Conservation (phyloP, 139 green algal genomes). For the Closterium sp. region DNA sequence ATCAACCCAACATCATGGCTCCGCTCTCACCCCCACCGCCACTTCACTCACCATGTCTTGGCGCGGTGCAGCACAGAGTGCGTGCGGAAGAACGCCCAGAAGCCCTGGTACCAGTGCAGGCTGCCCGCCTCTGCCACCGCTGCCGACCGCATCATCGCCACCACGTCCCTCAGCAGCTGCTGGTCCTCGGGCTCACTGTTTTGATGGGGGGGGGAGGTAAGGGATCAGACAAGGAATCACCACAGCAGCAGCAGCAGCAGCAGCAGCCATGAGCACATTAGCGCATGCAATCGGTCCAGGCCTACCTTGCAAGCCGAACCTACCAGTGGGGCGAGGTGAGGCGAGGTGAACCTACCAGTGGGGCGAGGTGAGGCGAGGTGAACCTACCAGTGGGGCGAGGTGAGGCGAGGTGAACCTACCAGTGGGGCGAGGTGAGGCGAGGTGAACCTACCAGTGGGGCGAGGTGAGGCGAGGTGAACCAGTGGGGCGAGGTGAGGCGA, state of each 20-base stretch:
- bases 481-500: no score
- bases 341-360: background rate
- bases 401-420: background rate
- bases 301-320: no score
- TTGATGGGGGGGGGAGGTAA: no score
- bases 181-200: background rate
- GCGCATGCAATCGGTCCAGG: no score
- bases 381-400: background rate
- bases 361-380: background rate
- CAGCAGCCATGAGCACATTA: no score
- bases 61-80: background rate
- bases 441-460: background rate
- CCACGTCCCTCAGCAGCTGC: constrained; percentile 5
- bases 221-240: no score
- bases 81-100: constrained; percentile 3
- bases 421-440: background rate
- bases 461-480: background rate
- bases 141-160: background rate
- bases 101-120: background rate
- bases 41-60: background rate
- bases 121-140: background rate
- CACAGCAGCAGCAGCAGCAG: no score
- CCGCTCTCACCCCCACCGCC: no score
- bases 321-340: background rate
- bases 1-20: background rate